Base-by-base conservation (phyloP, 495 filamentous ascomycete species). In the Penicillium salamii region DNA sequence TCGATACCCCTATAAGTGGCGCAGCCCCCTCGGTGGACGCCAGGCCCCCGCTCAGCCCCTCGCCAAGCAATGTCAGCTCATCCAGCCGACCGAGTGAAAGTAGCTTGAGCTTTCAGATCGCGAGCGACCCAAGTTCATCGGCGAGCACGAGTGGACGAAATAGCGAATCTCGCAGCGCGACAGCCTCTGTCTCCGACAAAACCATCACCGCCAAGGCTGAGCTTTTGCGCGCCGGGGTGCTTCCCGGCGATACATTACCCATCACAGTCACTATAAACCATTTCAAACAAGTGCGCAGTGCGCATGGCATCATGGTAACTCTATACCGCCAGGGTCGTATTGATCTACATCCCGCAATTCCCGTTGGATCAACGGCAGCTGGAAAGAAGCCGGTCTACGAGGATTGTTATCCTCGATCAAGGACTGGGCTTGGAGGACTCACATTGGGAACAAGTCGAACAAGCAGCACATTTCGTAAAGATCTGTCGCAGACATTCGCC, bases 241-340 rank as follows among this genome's bases (percentile, higher is more conserved):
- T 98, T 17, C 84, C 88, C 1, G 93, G 93, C 12, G 93, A 97
- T 55, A 79, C 79, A 15, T 72, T 98, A 19, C 82, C 88, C 1
- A 74, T 98, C 33, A 87, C 81, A 58, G 83, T 97, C 45, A 82
- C 78, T 0, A 84, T 98, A 50, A 84, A 88, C 58, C 95, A 97
- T 57, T 90, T 81, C 40, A 92, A 91, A 57, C 80, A 82, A 42
- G 84, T 97, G 61, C 89, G 88, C 62, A 97, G 88, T 60, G 75
- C 95, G 71, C 86, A 91, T 56, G 93, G 93, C 0, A 87, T 97
- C 41, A 93, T 98, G 48, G 77, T 96, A 21, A 98, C 93, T 1
- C 74, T 98, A 4, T 96, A 96, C 63, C 82, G 93, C 35, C 87
- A 95, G 67, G 91, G 90, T 7, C 85, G 90, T 8, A 92, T 97